These are phyloP conservation scores for Barnettozyma vustinii DNA, from an alignment of 805 yeast species.

Conservation along the genomic window DNA sequence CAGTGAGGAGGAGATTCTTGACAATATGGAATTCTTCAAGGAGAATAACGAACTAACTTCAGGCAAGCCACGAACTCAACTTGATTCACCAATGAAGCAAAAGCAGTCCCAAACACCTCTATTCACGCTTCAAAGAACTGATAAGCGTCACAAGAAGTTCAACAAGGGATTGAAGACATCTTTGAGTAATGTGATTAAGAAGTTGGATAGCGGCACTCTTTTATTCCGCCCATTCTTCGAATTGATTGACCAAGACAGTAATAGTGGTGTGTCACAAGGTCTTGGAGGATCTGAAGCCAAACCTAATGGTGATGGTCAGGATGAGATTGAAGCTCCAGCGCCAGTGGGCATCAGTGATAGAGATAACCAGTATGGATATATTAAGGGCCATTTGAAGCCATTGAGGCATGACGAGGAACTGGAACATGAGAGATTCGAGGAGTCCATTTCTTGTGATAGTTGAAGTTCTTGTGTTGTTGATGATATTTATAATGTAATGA, in stretches of 20 bases:
- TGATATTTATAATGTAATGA: no score
- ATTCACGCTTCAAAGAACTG: background rate
- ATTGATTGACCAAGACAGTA: conserved; percentile 15
- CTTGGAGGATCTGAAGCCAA: background rate
- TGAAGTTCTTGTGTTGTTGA: no score
- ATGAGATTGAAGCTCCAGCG: background rate
- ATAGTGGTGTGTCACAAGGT: background rate
- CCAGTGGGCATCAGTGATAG: background rate
- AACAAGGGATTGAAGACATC: conserved; percentile 18
- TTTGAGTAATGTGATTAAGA: conserved; percentile 22
- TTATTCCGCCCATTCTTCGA: conserved; percentile 25
- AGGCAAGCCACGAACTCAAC: background rate
- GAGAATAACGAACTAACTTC: background rate
- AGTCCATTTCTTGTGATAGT: conserved; percentile 3
- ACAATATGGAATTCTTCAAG: conserved; percentile 3
- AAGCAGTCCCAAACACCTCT: background rate
- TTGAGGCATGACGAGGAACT: conserved; percentile 11
- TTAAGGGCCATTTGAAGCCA: conserved; percentile 18
- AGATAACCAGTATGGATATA: conserved; percentile 5
- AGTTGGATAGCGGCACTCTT: conserved; percentile 21
- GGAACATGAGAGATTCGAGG: conserved; percentile 16
- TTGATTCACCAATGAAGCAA: background rate
- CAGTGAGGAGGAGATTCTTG: conserved; percentile 5
- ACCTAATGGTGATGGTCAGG: background rate
- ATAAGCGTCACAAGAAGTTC: conserved; percentile 16